Conservation (phyloP, 495 filamentous ascomycete genomes). For the Lasiosphaeria ovina region DNA sequence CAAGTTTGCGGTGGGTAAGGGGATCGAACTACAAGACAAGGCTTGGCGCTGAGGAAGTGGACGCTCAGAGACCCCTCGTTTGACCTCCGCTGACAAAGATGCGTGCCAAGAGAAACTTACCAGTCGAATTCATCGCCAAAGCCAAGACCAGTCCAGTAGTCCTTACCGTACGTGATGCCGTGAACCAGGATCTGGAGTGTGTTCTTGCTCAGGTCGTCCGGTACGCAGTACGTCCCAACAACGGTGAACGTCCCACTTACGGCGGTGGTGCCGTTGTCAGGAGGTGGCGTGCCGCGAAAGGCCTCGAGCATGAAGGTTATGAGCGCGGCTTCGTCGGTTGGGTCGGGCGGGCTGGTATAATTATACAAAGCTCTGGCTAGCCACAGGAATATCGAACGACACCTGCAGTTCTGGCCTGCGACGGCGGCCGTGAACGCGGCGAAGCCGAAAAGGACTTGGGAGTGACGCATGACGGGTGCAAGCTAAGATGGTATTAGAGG, state of each 20-base stretch:
- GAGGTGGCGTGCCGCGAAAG: conserved; percentile 2
- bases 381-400: conserved; percentile 9
- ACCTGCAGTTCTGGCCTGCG: conserved; percentile 4
- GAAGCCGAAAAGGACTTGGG: neutral
- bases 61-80: too few relatives aligned
- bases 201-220: neutral
- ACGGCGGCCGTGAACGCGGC: conserved; percentile 1
- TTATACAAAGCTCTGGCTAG: conserved; percentile 4
- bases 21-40: too few relatives aligned
- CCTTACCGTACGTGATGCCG: conserved; percentile 24
- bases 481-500: too few relatives aligned
- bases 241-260: conserved; percentile 16
- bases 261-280: conserved; percentile 8
- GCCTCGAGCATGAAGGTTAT: neutral
- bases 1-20: too few relatives aligned
- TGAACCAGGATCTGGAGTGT: conserved; percentile 25
- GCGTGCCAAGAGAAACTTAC: too few relatives aligned
- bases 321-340: conserved; percentile 5
- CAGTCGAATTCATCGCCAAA: conserved; percentile 13
- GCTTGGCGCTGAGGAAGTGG: too few relatives aligned
- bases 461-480: too few relatives aligned
- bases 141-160: conserved; percentile 16
- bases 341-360: conserved; percentile 10
- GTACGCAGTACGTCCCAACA: conserved; percentile 12
- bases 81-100: too few relatives aligned